phyloP scores from a whole-genome alignment of 2,329 filamentous ascomycete species.

The Drechslerella coelobrocha region DNA sequence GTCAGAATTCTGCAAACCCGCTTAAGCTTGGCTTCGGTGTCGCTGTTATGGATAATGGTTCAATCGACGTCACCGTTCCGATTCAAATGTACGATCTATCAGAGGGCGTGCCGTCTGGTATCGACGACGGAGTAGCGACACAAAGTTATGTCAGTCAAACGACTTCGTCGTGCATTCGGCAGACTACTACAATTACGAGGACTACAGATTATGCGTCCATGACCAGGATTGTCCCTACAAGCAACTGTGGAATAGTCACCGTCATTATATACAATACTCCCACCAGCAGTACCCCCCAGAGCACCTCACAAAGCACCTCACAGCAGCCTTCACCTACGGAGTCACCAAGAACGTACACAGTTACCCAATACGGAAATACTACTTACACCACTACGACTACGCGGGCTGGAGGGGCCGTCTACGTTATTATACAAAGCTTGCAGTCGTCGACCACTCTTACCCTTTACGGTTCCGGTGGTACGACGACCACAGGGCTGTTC shows the following conservation, averaged over 20 bases:
- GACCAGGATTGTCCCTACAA: neutral
- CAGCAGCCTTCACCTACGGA: neutral
- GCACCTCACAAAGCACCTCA: neutral
- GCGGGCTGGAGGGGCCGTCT: conserved; percentile 12
- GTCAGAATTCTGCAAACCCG: conserved; percentile 15
- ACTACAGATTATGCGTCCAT: neutral
- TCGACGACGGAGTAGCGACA: conserved; percentile 20
- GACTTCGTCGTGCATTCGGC: no score
- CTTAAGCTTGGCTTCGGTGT: conserved; percentile 37
- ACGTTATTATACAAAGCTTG: conserved; percentile 10
- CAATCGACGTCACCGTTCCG: conserved; percentile 40
- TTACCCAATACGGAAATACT: conserved; percentile 22
- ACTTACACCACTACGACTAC: conserved; percentile 12
- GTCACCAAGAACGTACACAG: conserved; percentile 5
- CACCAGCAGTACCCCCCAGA: no score
- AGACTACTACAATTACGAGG: neutral
- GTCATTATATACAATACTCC: conserved; percentile 9
- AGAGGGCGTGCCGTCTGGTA: conserved; percentile 15
- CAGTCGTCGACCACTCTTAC: conserved; percentile 12
- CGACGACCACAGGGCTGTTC: conserved; percentile 15
- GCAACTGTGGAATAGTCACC: neutral
- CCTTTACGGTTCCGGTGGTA: conserved; percentile 6
- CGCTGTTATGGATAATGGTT: conserved; percentile 10
- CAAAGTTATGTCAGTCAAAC: conserved; percentile 16
- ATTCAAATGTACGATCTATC: conserved; percentile 47